These are phyloP conservation scores for Trichoderma koningiopsis DNA, from an alignment of 2,329 filamentous ascomycete genomes.

Conservation along the genomic window DNA sequence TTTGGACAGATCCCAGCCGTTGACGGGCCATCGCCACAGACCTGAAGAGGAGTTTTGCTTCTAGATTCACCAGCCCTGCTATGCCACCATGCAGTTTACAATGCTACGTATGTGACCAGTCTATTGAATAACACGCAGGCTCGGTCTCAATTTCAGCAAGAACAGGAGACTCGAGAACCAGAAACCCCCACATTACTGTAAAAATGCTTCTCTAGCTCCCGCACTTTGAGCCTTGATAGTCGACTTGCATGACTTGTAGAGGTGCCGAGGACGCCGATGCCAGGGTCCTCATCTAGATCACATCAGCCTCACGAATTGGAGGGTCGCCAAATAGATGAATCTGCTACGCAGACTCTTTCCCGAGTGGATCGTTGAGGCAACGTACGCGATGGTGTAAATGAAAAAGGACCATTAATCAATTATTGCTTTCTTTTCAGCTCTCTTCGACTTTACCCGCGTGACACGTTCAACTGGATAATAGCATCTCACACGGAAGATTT, in stretches of 20 bases:
- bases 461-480: neutral
- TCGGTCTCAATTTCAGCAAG: neutral
- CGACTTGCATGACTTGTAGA: neutral
- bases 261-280: constrained; percentile 7
- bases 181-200: neutral
- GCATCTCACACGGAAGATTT: neutral
- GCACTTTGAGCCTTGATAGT: too few species aligned
- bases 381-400: neutral
- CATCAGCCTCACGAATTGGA: constrained; percentile 1
- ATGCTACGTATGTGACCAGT: constrained; percentile 12
- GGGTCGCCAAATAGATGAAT: neutral
- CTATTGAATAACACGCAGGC: neutral
- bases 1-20: constrained; percentile 6
- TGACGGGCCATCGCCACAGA: constrained; percentile 1
- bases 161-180: neutral
- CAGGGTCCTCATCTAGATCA: constrained; percentile 10
- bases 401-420: neutral
- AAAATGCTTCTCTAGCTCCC: neutral
- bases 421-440: neutral
- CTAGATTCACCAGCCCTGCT: neutral
- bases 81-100: neutral
- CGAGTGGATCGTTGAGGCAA: neutral
- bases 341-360: constrained; percentile 10
- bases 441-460: constrained; percentile 3
- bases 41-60: neutral